A percentile compares a stretch with the other conserved stretches of the same genome.
Evolutionary conservation across 495 filamentous ascomycete genomes (phyloP).

Genomic region (Platismatia glauca): DNA sequence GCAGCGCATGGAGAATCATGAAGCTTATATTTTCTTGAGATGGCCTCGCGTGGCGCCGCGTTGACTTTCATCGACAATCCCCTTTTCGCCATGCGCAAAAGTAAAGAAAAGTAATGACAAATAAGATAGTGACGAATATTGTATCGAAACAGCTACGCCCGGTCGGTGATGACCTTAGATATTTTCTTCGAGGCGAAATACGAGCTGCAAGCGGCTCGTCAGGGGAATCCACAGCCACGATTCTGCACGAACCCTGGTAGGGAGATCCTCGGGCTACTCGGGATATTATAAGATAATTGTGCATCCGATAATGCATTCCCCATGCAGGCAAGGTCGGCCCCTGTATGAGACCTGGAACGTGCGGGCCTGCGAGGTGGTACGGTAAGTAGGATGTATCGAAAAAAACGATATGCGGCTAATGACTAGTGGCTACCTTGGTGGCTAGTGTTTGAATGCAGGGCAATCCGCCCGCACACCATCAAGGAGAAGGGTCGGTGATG

Average conservation of each 20-base stretch:
- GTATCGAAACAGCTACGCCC: no score
- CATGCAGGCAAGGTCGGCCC: not conserved
- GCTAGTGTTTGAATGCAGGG: not conserved
- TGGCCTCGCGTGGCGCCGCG: not conserved
- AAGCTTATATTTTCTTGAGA: not conserved
- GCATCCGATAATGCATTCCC: not conserved
- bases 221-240: not conserved
- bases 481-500: not conserved
- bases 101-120: no score
- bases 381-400: no score
- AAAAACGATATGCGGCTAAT: not conserved
- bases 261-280: not conserved
- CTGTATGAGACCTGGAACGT: not conserved
- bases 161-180: no score
- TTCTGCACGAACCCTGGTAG: not conserved
- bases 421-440: not conserved
- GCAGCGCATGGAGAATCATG: no score
- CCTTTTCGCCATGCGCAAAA: no score
- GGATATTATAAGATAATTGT: not conserved
- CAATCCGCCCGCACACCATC: not conserved
- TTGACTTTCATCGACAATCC: no score
- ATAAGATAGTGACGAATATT: no score
- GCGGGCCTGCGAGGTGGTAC: not conserved
- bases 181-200: not conserved
- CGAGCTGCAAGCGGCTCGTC: not conserved